Evolutionary conservation across 108 stramenopile species (phyloP).

Genomic region (Epipyxis sp.): DNA sequence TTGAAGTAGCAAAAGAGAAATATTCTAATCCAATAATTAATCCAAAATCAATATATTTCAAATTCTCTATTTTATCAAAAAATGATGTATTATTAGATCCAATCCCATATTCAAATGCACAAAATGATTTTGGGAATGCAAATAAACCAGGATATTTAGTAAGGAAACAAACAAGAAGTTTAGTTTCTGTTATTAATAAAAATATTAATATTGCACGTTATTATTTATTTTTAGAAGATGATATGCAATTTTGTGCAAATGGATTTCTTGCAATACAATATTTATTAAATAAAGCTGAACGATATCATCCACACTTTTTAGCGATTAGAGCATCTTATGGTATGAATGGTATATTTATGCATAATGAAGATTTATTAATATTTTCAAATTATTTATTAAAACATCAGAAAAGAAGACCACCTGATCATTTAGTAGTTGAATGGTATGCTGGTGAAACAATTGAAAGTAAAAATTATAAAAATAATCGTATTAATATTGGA

Average conservation of each 20-base stretch:
- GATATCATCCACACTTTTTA: conserved; percentile 46
- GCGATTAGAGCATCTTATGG: conserved; percentile 52
- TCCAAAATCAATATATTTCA: not conserved
- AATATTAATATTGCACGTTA: conserved; percentile 26
- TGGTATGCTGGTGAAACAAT: conserved; percentile 62
- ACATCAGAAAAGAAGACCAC: conserved; percentile 53
- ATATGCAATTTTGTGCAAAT: conserved; percentile 49
- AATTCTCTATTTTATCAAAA: conserved; percentile 30
- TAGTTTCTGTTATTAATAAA: conserved; percentile 36
- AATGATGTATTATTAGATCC: not conserved
- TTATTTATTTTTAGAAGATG: conserved; percentile 58
- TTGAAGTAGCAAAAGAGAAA: conserved; percentile 35
- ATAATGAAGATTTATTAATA: conserved; percentile 41
- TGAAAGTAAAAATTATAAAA: conserved; percentile 34
- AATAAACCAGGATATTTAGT: conserved; percentile 40
- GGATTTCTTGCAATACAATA: conserved; percentile 42
- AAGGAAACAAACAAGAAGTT: conserved; percentile 53
- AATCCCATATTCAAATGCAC: not conserved
- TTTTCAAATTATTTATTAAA: conserved; percentile 46
- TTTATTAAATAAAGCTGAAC: conserved; percentile 42
- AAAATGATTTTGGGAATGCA: conserved; percentile 26
- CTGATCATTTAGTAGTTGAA: conserved; percentile 63
- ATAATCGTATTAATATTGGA: conserved; percentile 40
- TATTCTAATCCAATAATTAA: conserved; percentile 1
- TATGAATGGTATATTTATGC: conserved; percentile 57